Evolutionary conservation across 202 grass and related monocot genomes (phyloP), one percentile per base, ranked within the genome.

Genomic region (Schoenoplectus tabernaemontani): DNA sequence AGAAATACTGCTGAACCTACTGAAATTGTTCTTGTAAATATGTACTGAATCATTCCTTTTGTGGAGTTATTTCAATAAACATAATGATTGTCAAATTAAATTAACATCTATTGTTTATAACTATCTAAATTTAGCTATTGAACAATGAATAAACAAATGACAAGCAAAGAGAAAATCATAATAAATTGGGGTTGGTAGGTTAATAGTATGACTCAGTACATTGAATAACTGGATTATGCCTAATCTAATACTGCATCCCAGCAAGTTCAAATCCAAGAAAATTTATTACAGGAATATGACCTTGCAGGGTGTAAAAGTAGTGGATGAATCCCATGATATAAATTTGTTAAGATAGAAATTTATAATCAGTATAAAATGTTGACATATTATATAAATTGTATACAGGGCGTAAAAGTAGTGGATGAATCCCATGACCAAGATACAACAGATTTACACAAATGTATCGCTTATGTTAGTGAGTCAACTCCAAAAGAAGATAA

Each of bases 391-490:
- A 28, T 86, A 72, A 81, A 76, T 79, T 73, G 24, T 60, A 84
- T 87, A 17, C 84, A 98, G 91, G 89, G 88, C 32, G 73, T 87
- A n/a, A 62, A 82, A 64, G 81, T 98, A 92, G 73, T 95, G 30
- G 95, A 98, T 77, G 84, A 92, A 78, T 94, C 95, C 9, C 69
- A 90, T 86, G 95, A 98, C 78, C 89, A 95, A 76, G 91, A 98
- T 84, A 98, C 91, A 12, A 98, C 95, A 15, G 95, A 98, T 79
- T 78, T 98, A 42, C 88, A 98, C 79, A 98, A 98, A 86, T 98
- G 91, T 50, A 9, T 95, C 71, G 68, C 87, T 51, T 90, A 86
- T 83, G 83, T 95, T 51, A 87, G 81, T 26, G 83, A 39, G 33
- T 58, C 77, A 42, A 69, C 58, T 36, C 83, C 77, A n/a, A 26